Evolutionary conservation across 2,329 filamentous ascomycete species (phyloP).

Genomic region (Rhynchosporium secalis): DNA sequence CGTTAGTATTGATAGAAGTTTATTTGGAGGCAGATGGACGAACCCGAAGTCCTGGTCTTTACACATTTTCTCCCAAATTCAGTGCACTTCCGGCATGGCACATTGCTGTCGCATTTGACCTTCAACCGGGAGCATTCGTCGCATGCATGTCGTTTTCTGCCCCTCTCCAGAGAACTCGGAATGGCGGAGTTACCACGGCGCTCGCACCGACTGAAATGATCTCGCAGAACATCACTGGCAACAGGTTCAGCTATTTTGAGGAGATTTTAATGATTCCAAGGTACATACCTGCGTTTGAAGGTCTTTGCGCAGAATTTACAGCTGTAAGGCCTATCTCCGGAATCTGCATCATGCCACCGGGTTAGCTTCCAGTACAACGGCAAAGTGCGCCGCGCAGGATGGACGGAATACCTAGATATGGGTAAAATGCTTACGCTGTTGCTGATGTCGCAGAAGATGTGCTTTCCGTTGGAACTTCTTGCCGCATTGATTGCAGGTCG

Average conservation of each 20-base stretch:
- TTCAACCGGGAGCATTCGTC: constrained; percentile 40
- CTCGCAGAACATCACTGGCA: constrained; percentile 39
- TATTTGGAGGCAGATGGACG: constrained; percentile 6
- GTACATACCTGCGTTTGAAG: constrained; percentile 39
- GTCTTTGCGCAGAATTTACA: constrained; percentile 41
- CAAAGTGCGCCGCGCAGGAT: background rate
- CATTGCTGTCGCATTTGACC: constrained; percentile 40
- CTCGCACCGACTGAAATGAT: constrained; percentile 40
- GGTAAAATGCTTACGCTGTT: constrained; percentile 35
- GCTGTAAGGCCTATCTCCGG: constrained; percentile 37
- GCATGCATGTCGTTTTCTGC: constrained; percentile 40
- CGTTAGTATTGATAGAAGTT: constrained; percentile 14
- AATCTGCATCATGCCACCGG: constrained; percentile 31
- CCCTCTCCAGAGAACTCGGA: constrained; percentile 38
- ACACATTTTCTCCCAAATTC: constrained; percentile 39
- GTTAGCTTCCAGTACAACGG: constrained; percentile 5
- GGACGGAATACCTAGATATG: background rate
- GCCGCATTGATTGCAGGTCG: constrained; percentile 39
- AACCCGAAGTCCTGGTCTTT: constrained; percentile 33
- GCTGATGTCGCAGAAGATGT: constrained; percentile 40
- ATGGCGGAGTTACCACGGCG: constrained; percentile 36
- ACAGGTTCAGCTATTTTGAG: constrained; percentile 5
- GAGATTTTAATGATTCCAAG: background rate
- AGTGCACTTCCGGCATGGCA: constrained; percentile 38
- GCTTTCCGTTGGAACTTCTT: constrained; percentile 41